Base-by-base conservation (phyloP, 495 filamentous ascomycete species). In the Xylaria longipes region DNA sequence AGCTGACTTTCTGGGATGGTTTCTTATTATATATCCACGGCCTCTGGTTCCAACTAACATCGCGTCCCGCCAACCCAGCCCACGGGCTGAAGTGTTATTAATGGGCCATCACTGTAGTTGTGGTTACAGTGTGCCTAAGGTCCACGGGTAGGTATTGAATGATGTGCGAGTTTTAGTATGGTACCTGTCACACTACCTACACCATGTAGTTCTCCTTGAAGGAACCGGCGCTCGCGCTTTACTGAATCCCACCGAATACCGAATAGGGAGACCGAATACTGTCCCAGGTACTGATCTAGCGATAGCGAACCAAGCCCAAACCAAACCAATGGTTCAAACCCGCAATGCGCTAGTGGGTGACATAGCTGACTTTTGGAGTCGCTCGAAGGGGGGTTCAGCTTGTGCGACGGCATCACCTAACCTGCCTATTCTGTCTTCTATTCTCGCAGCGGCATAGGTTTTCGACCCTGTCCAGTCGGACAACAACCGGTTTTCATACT, bases 281-380 rank as follows among this genome's bases (percentile, higher is more conserved):
- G 43, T 46, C n/a, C n/a, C n/a, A n/a, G n/a, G n/a, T n/a, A n/a
- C n/a, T n/a, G n/a, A n/a, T n/a, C n/a, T n/a, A n/a, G n/a, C n/a
- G n/a, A n/a, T n/a, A n/a, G n/a, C n/a, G n/a, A n/a, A n/a, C n/a
- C n/a, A n/a, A n/a, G n/a, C n/a, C n/a, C n/a, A n/a, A n/a, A n/a
- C n/a, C n/a, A 50, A 50, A 25, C 7, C n/a, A 31, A 46, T 46
- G 45, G 17, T n/a, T 12, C 43, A 50, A 50, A 50, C 46, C 29
- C 52, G 27, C 52, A 57, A 57, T 33, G 12, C 12, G 52, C 12
- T 12, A 4, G 27, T 57, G 4, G 27, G 17, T 29, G 15, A 31
- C 52, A 1, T 31, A 66, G 62, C 60, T 63, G 60, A 41, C n/a
- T 27, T 43, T 62, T 41, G 58, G 22, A 27, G 37, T 41, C 20